A percentile compares a stretch with the other conserved stretches of the same genome.
phyloP scores from a whole-genome alignment of 331 rosid species.

The Rhamnella rubrinervis region DNA sequence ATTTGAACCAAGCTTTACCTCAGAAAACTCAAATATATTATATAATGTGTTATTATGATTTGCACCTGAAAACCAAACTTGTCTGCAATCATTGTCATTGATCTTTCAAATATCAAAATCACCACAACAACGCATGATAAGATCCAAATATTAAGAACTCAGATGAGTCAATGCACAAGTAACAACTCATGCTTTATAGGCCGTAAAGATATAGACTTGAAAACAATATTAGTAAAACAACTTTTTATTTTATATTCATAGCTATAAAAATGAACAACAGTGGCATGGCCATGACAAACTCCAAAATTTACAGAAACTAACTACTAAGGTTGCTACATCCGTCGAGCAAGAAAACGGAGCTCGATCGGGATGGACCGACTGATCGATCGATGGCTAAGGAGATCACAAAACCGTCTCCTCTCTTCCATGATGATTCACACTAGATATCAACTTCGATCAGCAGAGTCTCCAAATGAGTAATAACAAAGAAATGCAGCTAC shows the following conservation, averaged over 20 bases:
- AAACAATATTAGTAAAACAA: too few species aligned
- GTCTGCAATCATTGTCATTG: neutral
- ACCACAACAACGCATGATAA: slow-evolving; percentile 8
- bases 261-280: slow-evolving; percentile 8
- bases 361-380: slow-evolving; percentile 53
- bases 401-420: slow-evolving; percentile 94
- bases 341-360: slow-evolving; percentile 73
- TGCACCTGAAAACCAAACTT: neutral
- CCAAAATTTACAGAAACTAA: slow-evolving; percentile 18
- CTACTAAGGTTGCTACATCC: slow-evolving; percentile 40
- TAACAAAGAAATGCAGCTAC: neutral
- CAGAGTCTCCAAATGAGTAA: neutral
- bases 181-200: too few species aligned
- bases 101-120: neutral
- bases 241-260: too few species aligned
- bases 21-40: neutral
- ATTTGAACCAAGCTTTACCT: too few species aligned
- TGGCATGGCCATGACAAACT: slow-evolving; percentile 4
- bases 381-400: slow-evolving; percentile 35
- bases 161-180: too few species aligned
- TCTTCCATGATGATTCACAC: slow-evolving; percentile 35
- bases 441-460: slow-evolving; percentile 3
- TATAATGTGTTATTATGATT: neutral
- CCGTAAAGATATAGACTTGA: too few species aligned
- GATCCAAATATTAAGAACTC: neutral